Percentiles rank a stretch among this genome's conserved stretches.
Evolutionary conservation across 164 flowering plant genomes (phyloP).

Genomic region (Piper betle): DNA sequence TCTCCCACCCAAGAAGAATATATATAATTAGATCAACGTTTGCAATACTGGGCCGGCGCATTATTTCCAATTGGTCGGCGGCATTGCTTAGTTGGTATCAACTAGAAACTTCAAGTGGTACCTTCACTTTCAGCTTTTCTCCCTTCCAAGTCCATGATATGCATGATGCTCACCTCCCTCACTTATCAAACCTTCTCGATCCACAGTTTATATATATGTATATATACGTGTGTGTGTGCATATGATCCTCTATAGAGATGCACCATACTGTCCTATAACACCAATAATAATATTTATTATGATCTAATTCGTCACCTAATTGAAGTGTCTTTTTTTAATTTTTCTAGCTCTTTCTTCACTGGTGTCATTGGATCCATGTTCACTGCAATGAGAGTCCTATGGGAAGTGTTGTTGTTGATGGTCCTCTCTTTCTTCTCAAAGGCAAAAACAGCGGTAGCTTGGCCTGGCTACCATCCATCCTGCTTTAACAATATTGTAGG

Average conservation of each 20-base stretch:
- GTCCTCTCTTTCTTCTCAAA: constrained; percentile 6
- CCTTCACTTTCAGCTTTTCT: background rate
- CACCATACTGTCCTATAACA: background rate
- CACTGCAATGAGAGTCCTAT: background rate
- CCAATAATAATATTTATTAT: no score
- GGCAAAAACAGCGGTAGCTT: constrained; percentile 3
- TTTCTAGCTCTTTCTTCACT: background rate
- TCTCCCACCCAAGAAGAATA: no score
- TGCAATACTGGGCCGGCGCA: background rate
- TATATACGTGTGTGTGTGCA: background rate
- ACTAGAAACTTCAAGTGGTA: background rate
- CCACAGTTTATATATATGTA: no score
- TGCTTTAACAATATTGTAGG: background rate
- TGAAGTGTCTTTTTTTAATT: no score
- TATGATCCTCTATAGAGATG: background rate
- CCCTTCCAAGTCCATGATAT: background rate
- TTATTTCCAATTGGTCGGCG: background rate
- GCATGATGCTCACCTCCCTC: no score
- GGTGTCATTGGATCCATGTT: background rate
- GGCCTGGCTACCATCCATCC: background rate
- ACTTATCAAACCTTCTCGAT: no score
- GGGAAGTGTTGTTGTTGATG: constrained; percentile 5
- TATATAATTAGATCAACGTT: no score
- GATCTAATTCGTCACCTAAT: background rate
- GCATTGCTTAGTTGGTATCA: background rate